Base-by-base conservation (phyloP, 352 stramenopile genomes). In the Globisporangium orthogonon region DNA sequence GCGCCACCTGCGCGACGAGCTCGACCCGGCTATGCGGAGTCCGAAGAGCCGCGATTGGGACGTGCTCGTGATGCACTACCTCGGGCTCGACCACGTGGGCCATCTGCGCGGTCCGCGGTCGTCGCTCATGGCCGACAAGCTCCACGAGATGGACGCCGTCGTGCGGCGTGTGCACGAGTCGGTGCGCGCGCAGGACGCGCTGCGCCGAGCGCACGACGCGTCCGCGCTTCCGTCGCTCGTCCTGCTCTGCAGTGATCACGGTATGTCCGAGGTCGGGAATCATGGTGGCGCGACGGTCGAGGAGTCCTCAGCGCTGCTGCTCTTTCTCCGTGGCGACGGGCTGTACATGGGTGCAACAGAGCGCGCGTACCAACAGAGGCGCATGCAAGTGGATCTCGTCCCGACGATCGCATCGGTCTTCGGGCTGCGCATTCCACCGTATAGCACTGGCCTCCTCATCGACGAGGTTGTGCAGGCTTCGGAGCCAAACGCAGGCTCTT, bases 251-350 rank as follows among this genome's bases (percentile, higher is more conserved):
- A 95, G 85, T 37, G 87, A 96, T 60, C 87, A 96, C 56, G 87
- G 85, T 23, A 96, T 96, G 87, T 94, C 87, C 7, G 86, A 96
- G 58, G 75, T 87, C 28, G 87, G 87, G 4, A 96, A 95, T 43
- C 87, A 96, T 52, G 87, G 87, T 6, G 87, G 87, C 15, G 83
- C 87, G 4, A 94, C 86, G 0, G 54, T 93, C 1, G 86, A 94
- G 54, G 87, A 96, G 49, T 86, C 86, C 0, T 94, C 83, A 1
- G 86, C 87, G 2, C 59, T 96, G 9, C 61, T 95, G 51, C 69
- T 91, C 58, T 95, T 96, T 59, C 61, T 91, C 29, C 69, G 68
- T 29, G 74, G 76, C 15, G 71, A 87, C 39, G 70, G 70, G 14
- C 51, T 75, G 39, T 29, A 35, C 17, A 13, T 31, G 18, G 40